These are phyloP conservation scores for Boletus patriciae DNA, from an alignment of 768 basidiomycete genomes.

Conservation along the genomic window DNA sequence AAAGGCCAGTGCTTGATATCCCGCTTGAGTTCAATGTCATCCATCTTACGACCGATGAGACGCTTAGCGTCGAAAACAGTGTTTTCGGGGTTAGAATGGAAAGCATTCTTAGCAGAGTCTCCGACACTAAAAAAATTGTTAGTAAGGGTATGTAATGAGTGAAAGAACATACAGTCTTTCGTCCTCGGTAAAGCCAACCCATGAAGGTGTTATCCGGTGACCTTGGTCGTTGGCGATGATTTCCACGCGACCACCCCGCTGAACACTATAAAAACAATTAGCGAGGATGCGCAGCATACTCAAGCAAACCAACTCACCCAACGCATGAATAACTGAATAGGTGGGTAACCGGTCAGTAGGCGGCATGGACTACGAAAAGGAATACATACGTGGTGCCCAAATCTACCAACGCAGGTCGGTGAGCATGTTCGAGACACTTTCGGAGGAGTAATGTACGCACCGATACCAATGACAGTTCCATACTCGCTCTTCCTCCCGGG, in stretches of 20 bases:
- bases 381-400: slow-evolving; percentile 81
- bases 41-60: slow-evolving; percentile 84
- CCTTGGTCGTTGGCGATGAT: slow-evolving; percentile 90
- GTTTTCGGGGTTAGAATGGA: slow-evolving; percentile 86
- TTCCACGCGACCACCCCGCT: slow-evolving; percentile 82
- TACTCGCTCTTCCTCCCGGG: slow-evolving; percentile 59
- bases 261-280: slow-evolving; percentile 52
- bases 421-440: not conserved
- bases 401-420: slow-evolving; percentile 47
- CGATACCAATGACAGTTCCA: slow-evolving; percentile 92
- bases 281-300: not conserved
- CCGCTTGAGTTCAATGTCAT: slow-evolving; percentile 76
- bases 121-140: slow-evolving; percentile 54
- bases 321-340: slow-evolving; percentile 86
- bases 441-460: slow-evolving; percentile 40
- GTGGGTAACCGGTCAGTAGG: slow-evolving; percentile 23
- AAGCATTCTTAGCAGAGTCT: slow-evolving; percentile 96
- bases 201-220: slow-evolving; percentile 87
- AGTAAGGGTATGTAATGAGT: not conserved
- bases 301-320: slow-evolving; percentile 54
- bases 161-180: slow-evolving; percentile 54
- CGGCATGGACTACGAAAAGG: not conserved
- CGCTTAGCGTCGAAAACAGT: slow-evolving; percentile 98
- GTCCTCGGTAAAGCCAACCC: slow-evolving; percentile 79
- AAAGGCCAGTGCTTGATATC: slow-evolving; percentile 95